Evolutionary conservation across 2,329 filamentous ascomycete genomes (phyloP), one percentile per base, ranked within the genome.

Genomic region (Lecanicillium sp.): DNA sequence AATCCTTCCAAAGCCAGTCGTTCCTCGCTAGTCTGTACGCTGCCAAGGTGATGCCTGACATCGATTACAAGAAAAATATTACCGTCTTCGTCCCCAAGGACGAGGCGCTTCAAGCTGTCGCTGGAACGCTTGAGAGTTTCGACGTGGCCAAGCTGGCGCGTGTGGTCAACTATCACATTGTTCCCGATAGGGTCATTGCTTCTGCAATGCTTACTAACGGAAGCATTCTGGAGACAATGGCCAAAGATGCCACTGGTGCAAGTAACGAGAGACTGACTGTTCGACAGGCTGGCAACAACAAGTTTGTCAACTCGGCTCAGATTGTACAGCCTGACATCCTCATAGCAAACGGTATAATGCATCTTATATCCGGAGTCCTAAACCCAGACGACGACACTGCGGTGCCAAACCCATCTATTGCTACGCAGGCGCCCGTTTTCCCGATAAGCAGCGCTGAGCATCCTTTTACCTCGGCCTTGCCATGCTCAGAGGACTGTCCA

Each of bases 71-170:
- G 7, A 51, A 57, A 29, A 56, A 58, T 50, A 46, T 84, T 29
- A 84, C 81, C 40, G 65, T 84, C 44, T 84, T 85, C 46, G 77
- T 72, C 1, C 80, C 81, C 2, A 68, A 62, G 51, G 78, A 82
- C 53, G 61, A 61, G 2, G 78, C 78, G 11, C 78, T 84, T 60
- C 62, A 69, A 25, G 57, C 62, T 18, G 73, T 83, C 31, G 75
- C 71, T 40, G 74, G 66, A 36, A 60, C 69, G 18, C 51, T 77
- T 10, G 53, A 57, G 19, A 66, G 66, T 41, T 55, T 80, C 20
- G 65, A 64, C 17, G 52, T 57, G 1, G 55, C 66, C 4, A 56
- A 74, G 12, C 62, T 83, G 2, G 55, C 64, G 3, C 56, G 55
- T 19, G 68, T 84, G 36, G 64, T 85, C 25, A 59, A 66, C 18